A percentile compares a stretch with the other conserved stretches of the same genome.
Conservation (phyloP, 2,329 filamentous ascomycete genomes). For the Dothiorella sarmentorum region DNA sequence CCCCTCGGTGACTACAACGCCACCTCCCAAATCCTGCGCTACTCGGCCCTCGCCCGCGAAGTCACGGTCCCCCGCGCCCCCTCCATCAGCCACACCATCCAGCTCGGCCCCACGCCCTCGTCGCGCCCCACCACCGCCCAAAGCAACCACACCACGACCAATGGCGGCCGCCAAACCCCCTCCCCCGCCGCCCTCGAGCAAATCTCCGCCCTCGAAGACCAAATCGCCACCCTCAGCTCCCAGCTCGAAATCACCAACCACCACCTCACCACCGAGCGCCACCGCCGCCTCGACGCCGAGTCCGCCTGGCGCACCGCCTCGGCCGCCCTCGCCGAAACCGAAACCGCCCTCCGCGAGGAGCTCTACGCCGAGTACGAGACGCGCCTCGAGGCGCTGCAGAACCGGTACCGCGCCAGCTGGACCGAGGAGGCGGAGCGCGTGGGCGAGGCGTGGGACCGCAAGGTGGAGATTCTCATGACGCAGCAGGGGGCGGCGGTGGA, state of each 20-base stretch:
- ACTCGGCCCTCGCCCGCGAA: slow-evolving; percentile 87
- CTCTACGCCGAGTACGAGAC: slow-evolving; percentile 83
- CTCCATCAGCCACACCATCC: slow-evolving; percentile 71
- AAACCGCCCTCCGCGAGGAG: slow-evolving; percentile 84
- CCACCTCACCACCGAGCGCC: slow-evolving; percentile 67
- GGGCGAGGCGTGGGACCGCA: slow-evolving; percentile 83
- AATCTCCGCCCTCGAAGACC: slow-evolving; percentile 49
- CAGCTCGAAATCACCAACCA: slow-evolving; percentile 73
- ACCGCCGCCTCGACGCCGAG: slow-evolving; percentile 68
- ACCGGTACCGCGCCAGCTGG: slow-evolving; percentile 75
- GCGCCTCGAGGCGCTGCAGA: slow-evolving; percentile 68
- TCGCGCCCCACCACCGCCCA: no score
- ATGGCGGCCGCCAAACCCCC: slow-evolving; percentile 33
- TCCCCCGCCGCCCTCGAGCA: slow-evolving; percentile 23
- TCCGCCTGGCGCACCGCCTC: slow-evolving; percentile 65
- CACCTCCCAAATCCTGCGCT: slow-evolving; percentile 91
- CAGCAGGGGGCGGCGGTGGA: slow-evolving; percentile 37
- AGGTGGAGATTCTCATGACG: slow-evolving; percentile 70
- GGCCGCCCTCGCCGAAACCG: slow-evolving; percentile 66
- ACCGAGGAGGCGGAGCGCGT: slow-evolving; percentile 72
- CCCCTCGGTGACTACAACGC: slow-evolving; percentile 93
- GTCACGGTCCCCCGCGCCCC: slow-evolving; percentile 88
- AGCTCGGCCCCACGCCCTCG: slow-evolving; percentile 30
- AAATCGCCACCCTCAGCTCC: slow-evolving; percentile 74
- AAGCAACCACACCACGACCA: slow-evolving; percentile 36